Evolutionary conservation across 2,329 filamentous ascomycete genomes (phyloP).

Genomic region (Colletotrichum magnum): DNA sequence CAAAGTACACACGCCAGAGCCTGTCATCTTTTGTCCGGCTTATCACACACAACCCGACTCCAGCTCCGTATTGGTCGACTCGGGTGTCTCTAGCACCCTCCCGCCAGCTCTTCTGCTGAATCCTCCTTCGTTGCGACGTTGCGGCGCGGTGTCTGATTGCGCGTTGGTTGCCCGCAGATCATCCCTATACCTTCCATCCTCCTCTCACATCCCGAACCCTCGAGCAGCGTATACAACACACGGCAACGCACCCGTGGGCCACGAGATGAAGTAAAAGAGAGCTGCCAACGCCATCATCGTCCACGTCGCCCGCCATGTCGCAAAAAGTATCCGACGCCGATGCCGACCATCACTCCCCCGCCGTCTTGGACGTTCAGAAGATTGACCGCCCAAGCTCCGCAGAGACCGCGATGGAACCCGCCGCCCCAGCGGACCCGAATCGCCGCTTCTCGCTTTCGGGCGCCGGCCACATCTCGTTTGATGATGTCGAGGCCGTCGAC

Average conservation of each 20-base stretch:
- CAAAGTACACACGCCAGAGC: no score
- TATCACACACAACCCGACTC: no score
- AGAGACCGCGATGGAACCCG: slow-evolving; percentile 48
- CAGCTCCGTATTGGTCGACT: no score
- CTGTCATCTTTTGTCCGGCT: no score
- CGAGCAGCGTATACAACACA: neutral
- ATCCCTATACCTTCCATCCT: neutral
- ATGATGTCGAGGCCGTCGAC: slow-evolving; percentile 69
- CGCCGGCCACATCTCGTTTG: slow-evolving; percentile 57
- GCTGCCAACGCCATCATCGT: neutral
- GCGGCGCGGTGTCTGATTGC: no score
- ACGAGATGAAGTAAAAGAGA: neutral
- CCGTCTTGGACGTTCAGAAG: slow-evolving; percentile 48
- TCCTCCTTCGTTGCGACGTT: no score
- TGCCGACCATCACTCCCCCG: neutral
- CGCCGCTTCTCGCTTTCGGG: slow-evolving; percentile 49
- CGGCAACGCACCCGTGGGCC: neutral
- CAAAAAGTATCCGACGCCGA: neutral
- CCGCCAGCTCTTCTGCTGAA: no score
- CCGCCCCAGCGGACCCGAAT: slow-evolving; percentile 36
- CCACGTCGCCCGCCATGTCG: slow-evolving; percentile 12
- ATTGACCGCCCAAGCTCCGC: slow-evolving; percentile 51
- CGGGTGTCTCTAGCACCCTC: no score
- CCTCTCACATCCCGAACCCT: neutral
- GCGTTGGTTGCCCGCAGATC: neutral